phyloP scores from a whole-genome alignment of 2,329 filamentous ascomycete species.

The Stagonosporopsis chrysanthemi region DNA sequence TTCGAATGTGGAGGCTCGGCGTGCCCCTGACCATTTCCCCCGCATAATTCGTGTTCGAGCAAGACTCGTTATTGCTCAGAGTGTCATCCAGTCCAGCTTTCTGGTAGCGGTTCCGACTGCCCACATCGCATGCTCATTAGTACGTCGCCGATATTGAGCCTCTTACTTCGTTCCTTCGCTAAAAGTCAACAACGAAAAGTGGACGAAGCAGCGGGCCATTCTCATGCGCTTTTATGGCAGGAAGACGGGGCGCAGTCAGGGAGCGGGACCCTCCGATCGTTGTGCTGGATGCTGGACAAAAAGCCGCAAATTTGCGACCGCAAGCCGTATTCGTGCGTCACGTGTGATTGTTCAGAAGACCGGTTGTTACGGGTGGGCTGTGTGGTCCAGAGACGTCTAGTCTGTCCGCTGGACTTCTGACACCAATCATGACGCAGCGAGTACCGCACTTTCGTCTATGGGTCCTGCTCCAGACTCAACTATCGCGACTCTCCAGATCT shows the following conservation, averaged over 20 bases:
- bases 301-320: slow-evolving; percentile 28
- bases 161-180: not conserved
- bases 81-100: slow-evolving; percentile 1
- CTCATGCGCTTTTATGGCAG: slow-evolving; percentile 2
- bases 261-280: slow-evolving; percentile 32
- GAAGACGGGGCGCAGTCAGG: slow-evolving; percentile 23
- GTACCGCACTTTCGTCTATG: slow-evolving; percentile 32
- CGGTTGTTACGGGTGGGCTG: slow-evolving; percentile 34
- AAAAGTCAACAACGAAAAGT: not conserved
- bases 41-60: slow-evolving; percentile 8
- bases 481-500: slow-evolving; percentile 1
- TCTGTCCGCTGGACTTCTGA: slow-evolving; percentile 26
- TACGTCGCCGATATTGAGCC: slow-evolving; percentile 8
- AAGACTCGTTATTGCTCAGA: not conserved
- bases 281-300: slow-evolving; percentile 18
- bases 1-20: not conserved
- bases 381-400: slow-evolving; percentile 32
- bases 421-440: slow-evolving; percentile 35
- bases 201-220: slow-evolving; percentile 6
- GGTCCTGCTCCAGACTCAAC: slow-evolving; percentile 27
- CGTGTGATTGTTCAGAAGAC: slow-evolving; percentile 22
- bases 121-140: slow-evolving; percentile 5
- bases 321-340: slow-evolving; percentile 24
- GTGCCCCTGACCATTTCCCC: slow-evolving; percentile 15
- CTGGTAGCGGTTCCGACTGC: slow-evolving; percentile 7